Evolutionary conservation across 73 alveolate species (phyloP), one percentile per base, ranked within the genome.

Genomic region (Paramecium caudatum): DNA sequence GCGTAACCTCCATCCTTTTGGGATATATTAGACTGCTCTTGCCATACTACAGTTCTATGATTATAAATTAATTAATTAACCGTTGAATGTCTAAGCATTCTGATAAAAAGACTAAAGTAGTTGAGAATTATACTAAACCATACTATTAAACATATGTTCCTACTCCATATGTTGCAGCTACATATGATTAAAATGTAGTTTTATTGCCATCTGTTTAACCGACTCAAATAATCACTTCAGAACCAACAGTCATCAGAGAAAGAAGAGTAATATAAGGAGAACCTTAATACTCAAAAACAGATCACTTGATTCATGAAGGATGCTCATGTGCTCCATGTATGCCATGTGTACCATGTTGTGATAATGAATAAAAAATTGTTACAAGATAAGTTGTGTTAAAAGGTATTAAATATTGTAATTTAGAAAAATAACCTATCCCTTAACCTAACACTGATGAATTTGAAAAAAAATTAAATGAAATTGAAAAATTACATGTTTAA

Each of bases 21-120:
- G 88, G 36, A 15, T 21, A 19, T 74, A 8, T 30, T 74, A 17
- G 88, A 74, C 43, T 74, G 88, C 34, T 74, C 88, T 16, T 41
- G 69, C 25, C 16, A 39, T 74, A 27, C 39, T 8, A 45, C 39
- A 15, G 15, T 21, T 30, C 3, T 41, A 27, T 74, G 88, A 74
- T 36, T 21, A 27, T 17, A 9, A 41, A 41, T 36, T 23, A 16
- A 23, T 74, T n/a, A 33, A n/a, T 74, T 23, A 39, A 74, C 88
- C 39, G 88, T 37, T 74, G 65, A 74, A 74, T 74, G 88, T 74
- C 88, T 5, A 74, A 74, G 32, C 62, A 74, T 27, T 36, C 62
- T 23, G 65, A 45, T 21, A 39, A 27, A 68, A 74, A 74, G 43
- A 16, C 32, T 36, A 65, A 55, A 55, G 50, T 9, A 65, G 83